A percentile compares a stretch with the other conserved stretches of the same genome.
Evolutionary conservation across 495 filamentous ascomycete species (phyloP).

Genomic region (Penicillium tannophilum): DNA sequence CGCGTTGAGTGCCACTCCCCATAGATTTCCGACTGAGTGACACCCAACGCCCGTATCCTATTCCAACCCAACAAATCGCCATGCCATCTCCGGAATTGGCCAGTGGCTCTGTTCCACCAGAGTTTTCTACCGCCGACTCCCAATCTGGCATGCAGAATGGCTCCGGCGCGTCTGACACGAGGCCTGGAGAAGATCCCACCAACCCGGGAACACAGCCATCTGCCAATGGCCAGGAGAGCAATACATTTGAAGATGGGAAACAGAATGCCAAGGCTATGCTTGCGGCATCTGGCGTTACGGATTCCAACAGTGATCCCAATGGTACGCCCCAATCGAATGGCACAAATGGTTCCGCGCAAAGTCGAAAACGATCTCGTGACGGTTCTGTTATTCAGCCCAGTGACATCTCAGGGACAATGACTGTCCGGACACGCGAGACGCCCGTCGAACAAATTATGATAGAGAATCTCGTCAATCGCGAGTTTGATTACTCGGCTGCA

Average conservation of each 20-base stretch:
- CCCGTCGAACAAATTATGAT: constrained; percentile 61
- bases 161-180: constrained; percentile 26
- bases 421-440: constrained; percentile 40
- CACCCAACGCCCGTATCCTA: constrained; percentile 15
- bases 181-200: constrained; percentile 26
- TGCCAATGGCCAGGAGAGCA: constrained; percentile 33
- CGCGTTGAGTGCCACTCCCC: constrained; percentile 25
- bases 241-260: constrained; percentile 57
- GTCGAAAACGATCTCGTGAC: constrained; percentile 62
- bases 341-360: constrained; percentile 46
- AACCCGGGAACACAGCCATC: constrained; percentile 26
- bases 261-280: constrained; percentile 60
- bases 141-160: constrained; percentile 33
- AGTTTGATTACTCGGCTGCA: constrained; percentile 66
- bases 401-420: constrained; percentile 30
- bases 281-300: constrained; percentile 48
- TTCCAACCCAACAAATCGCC: constrained; percentile 13
- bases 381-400: constrained; percentile 49
- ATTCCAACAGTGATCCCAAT: constrained; percentile 33
- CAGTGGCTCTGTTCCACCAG: constrained; percentile 25
- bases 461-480: constrained; percentile 76
- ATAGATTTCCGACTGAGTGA: constrained; percentile 27
- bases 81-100: constrained; percentile 46
- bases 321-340: constrained; percentile 37
- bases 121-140: constrained; percentile 28